A percentile compares a stretch with the other conserved stretches of the same genome.
phyloP scores from a whole-genome alignment of 176 grass and related monocot species.

The Metroxylon sagu region DNA sequence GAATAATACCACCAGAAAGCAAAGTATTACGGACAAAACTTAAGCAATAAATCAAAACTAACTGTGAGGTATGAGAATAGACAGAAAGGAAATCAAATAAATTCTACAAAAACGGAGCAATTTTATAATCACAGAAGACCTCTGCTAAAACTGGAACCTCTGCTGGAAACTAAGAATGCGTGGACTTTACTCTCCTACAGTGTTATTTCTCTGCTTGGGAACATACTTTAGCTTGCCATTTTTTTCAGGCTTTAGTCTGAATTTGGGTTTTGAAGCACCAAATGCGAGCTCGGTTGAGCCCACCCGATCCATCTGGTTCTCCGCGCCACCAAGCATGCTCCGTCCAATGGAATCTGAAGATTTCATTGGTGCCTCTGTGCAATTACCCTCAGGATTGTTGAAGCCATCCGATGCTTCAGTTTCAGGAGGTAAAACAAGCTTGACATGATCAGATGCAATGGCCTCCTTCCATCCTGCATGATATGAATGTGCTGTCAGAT shows the following conservation, averaged over 20 bases:
- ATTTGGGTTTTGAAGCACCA: conserved; percentile 7
- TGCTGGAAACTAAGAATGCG: background rate
- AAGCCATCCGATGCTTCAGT: conserved; percentile 9
- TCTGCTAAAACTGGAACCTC: conserved; percentile 25
- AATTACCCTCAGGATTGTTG: background rate
- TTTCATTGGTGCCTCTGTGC: background rate
- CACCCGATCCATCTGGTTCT: conserved; percentile 1
- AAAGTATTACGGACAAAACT: no score
- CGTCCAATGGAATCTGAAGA: background rate
- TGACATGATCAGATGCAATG: conserved; percentile 51
- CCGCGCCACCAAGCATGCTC: conserved; percentile 1
- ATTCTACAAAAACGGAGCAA: no score
- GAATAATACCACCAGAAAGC: no score
- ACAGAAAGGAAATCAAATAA: no score
- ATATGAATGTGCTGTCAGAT: conserved; percentile 10
- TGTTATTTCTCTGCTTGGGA: conserved; percentile 8
- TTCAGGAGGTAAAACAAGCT: conserved; percentile 43
- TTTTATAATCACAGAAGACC: conserved; percentile 13
- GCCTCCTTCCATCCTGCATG: conserved; percentile 70
- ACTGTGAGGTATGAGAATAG: no score
- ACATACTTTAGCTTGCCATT: conserved; percentile 19
- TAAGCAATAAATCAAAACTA: no score
- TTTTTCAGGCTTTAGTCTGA: conserved; percentile 14
- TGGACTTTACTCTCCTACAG: background rate
- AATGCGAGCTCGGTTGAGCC: background rate